Base-by-base conservation (phyloP, 2,329 filamentous ascomycete genomes). In the Nigrospora oryzae region DNA sequence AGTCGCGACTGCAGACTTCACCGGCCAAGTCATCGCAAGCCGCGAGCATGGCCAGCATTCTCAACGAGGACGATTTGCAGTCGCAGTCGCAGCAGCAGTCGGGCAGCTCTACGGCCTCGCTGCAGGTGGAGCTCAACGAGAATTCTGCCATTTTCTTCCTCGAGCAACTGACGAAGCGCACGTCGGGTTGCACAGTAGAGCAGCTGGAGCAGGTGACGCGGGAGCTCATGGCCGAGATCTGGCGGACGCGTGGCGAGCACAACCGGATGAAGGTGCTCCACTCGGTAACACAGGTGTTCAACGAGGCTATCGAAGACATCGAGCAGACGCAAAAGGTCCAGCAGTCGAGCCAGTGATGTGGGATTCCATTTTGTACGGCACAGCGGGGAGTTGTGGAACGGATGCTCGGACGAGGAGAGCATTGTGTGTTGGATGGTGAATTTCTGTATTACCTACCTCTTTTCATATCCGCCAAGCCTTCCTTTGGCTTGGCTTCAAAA, bases 181-280 rank as follows among this genome's bases (percentile, higher is more conserved):
- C 86, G 2, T 83, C 79, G 16, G 88, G 87, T 1, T 87, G 86
- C 62, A 86, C 84, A 0, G 86, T 98, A 43, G 93, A 98, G 66
- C 91, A 98, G 63, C 70, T 98, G 16, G 91, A 97, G 70, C 91
- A 97, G 64, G 83, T 96, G 61, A 90, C 90, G 62, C 84, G 89
- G 8, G 81, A 84, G 53, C 70, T 97, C 51, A 97, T 97, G 91
- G 86, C 91, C 49, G 81, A 83, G 51, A 77, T 97, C 38, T 98
- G 93, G 93, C 75, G 74, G 49, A 77, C 77, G 48, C 77, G 89
- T 41, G 75, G 80, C 40, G 83, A 94, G 57, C 93, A 87, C 79
- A 93, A 98, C 64, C 80, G 93, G 37, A 83, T 81, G 55, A 74
- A 75, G 54, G 89, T 95, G 13, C 73, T 83, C 13, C 68, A 68